Base-by-base conservation (phyloP, 1,139 yeast genomes). In the Sporopachydermia cereana region DNA sequence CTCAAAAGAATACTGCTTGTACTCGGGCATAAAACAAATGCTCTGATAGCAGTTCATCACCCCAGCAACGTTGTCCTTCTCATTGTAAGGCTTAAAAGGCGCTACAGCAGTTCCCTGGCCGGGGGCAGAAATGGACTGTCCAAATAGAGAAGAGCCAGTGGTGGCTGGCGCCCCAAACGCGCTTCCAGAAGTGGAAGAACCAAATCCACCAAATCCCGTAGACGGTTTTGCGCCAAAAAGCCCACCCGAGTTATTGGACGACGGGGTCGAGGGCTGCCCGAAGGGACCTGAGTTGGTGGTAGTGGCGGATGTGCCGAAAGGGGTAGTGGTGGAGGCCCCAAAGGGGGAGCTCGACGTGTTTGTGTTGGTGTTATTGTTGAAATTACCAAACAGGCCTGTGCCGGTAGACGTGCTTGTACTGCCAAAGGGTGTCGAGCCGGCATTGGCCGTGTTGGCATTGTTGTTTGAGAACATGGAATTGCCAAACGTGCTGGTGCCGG, bases 11-110 rank as follows among this genome's bases (percentile, higher is more conserved):
- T 66, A 84, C 56, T 79, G 79, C 53, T 74, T 72, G 60, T 91
- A 91, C 57, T 86, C 95, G 14, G 95, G 95, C 97, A 91, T 89
- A 41, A 85, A 75, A 20, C 84, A 69, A 50, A 93, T 79, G 54
- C 79, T 79, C 59, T 89, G 88, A 62, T 44, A 12, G 56, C 51
- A 17, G 55, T 56, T 5, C 57, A 51, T 23, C 59, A 48, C 68
- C 27, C 74, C 71, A 43, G 77, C 68, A 2, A 76, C 67, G 18
- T 78, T 63, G 56, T 91, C 98, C 58, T 84, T 84, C 59, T 91
- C 97, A 39, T 77, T 68, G 56, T 76, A 82, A 2, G 95, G 86
- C 54, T 76, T 77, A 45, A 74, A 64, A 16, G 67, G 64, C 12
- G 56, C 55, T 30, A 51, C 64, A 0, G 80, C 77, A 1, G 96